Evolutionary conservation across 2,329 filamentous ascomycete species (phyloP).

Genomic region (Nannizziopsis barbatae): DNA sequence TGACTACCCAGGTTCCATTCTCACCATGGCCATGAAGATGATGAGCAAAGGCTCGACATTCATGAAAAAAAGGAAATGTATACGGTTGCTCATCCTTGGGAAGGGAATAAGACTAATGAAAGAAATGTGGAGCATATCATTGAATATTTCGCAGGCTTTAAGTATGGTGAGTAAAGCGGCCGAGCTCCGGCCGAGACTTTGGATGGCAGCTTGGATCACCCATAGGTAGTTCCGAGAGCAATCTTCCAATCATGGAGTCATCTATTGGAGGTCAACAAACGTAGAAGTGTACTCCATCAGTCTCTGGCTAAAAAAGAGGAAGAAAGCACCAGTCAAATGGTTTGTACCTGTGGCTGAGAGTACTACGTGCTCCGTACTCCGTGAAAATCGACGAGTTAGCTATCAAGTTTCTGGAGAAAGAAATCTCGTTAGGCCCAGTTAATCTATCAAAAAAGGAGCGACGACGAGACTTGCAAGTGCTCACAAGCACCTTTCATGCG

Average conservation of each 20-base stretch:
- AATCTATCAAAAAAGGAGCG: too few species aligned
- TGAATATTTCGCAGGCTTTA: constrained; percentile 8
- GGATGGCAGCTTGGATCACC: constrained; percentile 13
- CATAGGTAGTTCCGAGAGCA: constrained; percentile 13
- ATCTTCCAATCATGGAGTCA: constrained; percentile 11
- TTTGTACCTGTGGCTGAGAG: too few species aligned
- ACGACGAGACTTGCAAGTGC: too few species aligned
- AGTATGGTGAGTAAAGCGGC: constrained; percentile 13
- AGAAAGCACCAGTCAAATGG: too few species aligned
- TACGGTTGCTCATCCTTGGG: neutral
- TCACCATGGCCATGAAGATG: constrained; percentile 11
- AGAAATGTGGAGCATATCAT: constrained; percentile 8
- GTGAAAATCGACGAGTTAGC: too few species aligned
- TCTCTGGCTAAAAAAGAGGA: too few species aligned
- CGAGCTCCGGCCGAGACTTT: constrained; percentile 9
- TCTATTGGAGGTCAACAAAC: too few species aligned
- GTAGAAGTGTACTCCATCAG: too few species aligned
- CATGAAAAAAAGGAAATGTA: constrained; percentile 8
- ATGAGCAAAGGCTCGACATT: constrained; percentile 14
- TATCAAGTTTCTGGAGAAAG: too few species aligned
- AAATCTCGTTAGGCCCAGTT: too few species aligned
- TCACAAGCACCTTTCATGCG: too few species aligned
- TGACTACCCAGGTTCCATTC: constrained; percentile 15
- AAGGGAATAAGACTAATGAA: neutral
- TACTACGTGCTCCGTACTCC: too few species aligned